These are phyloP conservation scores for Backusella circina DNA, from an alignment of 192 early-diverging fungal genomes.

Conservation along the genomic window DNA sequence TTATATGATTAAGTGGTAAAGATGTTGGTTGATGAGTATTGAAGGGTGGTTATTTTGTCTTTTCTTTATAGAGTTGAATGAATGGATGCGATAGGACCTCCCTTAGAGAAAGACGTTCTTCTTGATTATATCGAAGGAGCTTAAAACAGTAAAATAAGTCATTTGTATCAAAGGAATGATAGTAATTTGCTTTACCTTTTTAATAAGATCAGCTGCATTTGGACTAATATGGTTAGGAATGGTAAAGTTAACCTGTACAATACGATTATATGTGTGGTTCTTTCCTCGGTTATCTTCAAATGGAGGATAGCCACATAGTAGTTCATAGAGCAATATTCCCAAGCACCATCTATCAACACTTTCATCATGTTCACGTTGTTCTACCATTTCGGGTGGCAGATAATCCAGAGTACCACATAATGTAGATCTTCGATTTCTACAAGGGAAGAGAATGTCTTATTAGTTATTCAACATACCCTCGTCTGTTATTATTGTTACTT, in stretches of 20 bases:
- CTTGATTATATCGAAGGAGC: conserved; percentile 72
- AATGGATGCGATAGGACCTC: conserved; percentile 81
- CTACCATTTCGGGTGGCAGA: conserved; percentile 94
- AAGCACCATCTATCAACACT: conserved; percentile 91
- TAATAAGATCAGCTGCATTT: conserved; percentile 85
- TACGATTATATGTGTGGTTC: conserved; percentile 75
- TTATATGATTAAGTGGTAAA: background rate
- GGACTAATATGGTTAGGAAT: conserved; percentile 75
- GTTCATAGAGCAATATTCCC: conserved; percentile 91
- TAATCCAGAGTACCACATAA: conserved; percentile 96
- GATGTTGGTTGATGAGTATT: background rate
- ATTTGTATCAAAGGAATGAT: background rate
- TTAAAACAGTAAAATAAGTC: conserved; percentile 17
- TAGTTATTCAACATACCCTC: conserved; percentile 17
- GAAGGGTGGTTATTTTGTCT: background rate
- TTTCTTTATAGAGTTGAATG: background rate
- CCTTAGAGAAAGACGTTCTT: conserved; percentile 66
- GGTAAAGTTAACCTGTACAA: conserved; percentile 78
- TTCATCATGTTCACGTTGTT: conserved; percentile 73
- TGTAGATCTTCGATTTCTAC: conserved; percentile 64
- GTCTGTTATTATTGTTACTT: conserved; percentile 40
- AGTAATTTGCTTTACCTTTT: conserved; percentile 46
- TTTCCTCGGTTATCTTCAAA: conserved; percentile 74
- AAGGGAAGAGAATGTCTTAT: background rate
- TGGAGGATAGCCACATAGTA: conserved; percentile 87